Evolutionary conservation across 2,329 filamentous ascomycete species (phyloP).

Genomic region (Pyrenophora teres): DNA sequence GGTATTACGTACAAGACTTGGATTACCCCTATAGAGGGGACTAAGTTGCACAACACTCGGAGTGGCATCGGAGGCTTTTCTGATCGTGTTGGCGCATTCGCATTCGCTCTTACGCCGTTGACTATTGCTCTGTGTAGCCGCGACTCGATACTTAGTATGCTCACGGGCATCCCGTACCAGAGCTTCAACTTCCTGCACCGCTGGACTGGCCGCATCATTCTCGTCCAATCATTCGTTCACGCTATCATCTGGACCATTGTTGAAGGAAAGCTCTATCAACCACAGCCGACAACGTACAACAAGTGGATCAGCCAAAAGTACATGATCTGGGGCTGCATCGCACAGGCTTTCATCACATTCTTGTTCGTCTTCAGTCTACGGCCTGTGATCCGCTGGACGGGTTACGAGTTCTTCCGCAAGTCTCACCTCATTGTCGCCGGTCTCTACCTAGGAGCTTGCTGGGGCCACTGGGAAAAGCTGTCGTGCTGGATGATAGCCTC

Average conservation of each 20-base stretch:
- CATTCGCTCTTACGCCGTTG: slow-evolving; percentile 7
- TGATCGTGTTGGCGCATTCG: slow-evolving; percentile 10
- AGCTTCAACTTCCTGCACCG: slow-evolving; percentile 12
- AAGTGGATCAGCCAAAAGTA: slow-evolving; percentile 10
- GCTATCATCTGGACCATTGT: slow-evolving; percentile 10
- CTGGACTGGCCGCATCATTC: slow-evolving; percentile 12
- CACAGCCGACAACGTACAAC: slow-evolving; percentile 5
- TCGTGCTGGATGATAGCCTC: slow-evolving; percentile 12
- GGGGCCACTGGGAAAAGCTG: slow-evolving; percentile 9
- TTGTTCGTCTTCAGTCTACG: slow-evolving; percentile 10
- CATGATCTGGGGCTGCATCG: slow-evolving; percentile 9
- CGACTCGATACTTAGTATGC: slow-evolving; percentile 10
- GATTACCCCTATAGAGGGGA: slow-evolving; percentile 9
- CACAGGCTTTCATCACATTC: slow-evolving; percentile 10
- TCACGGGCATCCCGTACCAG: slow-evolving; percentile 10
- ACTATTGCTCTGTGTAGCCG: slow-evolving; percentile 10
- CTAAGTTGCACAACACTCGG: slow-evolving; percentile 4
- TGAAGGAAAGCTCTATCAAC: slow-evolving; percentile 11
- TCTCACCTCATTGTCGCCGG: slow-evolving; percentile 10
- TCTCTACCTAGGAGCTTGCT: slow-evolving; percentile 8
- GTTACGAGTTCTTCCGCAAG: slow-evolving; percentile 12
- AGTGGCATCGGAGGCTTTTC: slow-evolving; percentile 9
- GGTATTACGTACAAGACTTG: slow-evolving; percentile 12
- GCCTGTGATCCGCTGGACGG: slow-evolving; percentile 12
- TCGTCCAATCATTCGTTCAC: slow-evolving; percentile 7